phyloP scores from a whole-genome alignment of 148 eudicot species.

The Cornus florida region DNA sequence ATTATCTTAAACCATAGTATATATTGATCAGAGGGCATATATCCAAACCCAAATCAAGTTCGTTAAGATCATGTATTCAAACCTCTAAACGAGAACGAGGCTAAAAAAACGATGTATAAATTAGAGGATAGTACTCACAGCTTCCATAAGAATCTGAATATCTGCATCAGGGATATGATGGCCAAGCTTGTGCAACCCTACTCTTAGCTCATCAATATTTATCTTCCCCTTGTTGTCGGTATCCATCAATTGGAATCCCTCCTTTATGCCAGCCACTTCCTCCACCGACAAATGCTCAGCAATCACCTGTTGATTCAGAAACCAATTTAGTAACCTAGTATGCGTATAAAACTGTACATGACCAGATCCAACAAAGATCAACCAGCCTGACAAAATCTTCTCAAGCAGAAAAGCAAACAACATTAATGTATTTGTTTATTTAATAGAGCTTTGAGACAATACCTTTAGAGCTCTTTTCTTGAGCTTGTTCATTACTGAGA shows the following conservation, averaged over 20 bases:
- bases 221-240: constrained; percentile 65
- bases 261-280: constrained; percentile 71
- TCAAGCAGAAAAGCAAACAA: not conserved
- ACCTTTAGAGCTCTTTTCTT: constrained; percentile 87
- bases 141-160: constrained; percentile 72
- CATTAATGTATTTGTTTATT: not conserved
- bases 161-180: constrained; percentile 68
- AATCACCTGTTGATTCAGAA: constrained; percentile 50
- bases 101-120: too few relatives aligned
- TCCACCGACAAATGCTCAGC: constrained; percentile 80
- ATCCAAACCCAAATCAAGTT: not conserved
- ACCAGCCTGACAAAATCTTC: not conserved
- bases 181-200: constrained; percentile 69
- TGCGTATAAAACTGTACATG: not conserved
- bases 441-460: constrained; percentile 12
- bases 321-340: not conserved
- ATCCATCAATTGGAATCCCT: constrained; percentile 73
- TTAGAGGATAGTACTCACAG: constrained; percentile 42
- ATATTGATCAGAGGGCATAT: not conserved
- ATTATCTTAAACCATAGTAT: not conserved
- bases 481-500: constrained; percentile 82
- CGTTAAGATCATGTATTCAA: not conserved
- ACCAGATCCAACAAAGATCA: not conserved
- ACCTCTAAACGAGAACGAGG: not conserved
- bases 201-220: constrained; percentile 55